These are phyloP conservation scores for Trichoderma aggressivum DNA, from an alignment of 2,329 filamentous ascomycete genomes.

Conservation along the genomic window DNA sequence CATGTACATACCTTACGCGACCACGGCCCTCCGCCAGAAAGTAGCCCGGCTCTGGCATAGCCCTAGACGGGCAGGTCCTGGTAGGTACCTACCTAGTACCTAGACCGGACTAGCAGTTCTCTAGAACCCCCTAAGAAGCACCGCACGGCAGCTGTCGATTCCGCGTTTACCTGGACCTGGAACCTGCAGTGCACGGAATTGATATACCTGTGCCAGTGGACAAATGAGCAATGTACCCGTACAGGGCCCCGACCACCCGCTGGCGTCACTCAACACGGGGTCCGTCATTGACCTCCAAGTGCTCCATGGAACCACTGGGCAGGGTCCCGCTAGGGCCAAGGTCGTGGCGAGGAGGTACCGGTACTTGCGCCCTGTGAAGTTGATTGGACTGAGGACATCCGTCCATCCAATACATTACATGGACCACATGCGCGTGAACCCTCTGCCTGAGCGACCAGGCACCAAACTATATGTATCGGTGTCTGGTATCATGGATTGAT, in stretches of 20 bases:
- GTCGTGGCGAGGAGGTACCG: not conserved
- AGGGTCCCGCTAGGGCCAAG: not conserved
- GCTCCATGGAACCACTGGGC: not conserved
- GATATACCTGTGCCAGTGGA: too few relatives aligned
- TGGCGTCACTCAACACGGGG: not conserved
- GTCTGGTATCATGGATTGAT: not conserved
- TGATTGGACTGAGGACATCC: not conserved
- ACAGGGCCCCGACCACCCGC: not conserved
- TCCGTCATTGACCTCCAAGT: not conserved
- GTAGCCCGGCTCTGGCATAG: not conserved
- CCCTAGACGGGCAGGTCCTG: not conserved
- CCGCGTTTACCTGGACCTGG: not conserved
- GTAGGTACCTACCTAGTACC: too few relatives aligned
- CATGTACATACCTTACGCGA: not conserved
- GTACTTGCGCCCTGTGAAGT: not conserved
- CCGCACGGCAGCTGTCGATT: slow-evolving; percentile 2
- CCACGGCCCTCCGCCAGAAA: not conserved
- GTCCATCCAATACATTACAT: not conserved
- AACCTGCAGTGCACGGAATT: too few relatives aligned
- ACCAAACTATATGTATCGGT: not conserved
- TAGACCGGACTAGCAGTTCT: not conserved
- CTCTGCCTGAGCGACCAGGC: not conserved
- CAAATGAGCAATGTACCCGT: too few relatives aligned
- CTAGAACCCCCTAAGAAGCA: slow-evolving; percentile 1
- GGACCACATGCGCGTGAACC: not conserved